Percentiles rank a stretch among this genome's conserved stretches.
Evolutionary conservation across 2,329 filamentous ascomycete genomes (phyloP).

Genomic region (Penicillium sp.): DNA sequence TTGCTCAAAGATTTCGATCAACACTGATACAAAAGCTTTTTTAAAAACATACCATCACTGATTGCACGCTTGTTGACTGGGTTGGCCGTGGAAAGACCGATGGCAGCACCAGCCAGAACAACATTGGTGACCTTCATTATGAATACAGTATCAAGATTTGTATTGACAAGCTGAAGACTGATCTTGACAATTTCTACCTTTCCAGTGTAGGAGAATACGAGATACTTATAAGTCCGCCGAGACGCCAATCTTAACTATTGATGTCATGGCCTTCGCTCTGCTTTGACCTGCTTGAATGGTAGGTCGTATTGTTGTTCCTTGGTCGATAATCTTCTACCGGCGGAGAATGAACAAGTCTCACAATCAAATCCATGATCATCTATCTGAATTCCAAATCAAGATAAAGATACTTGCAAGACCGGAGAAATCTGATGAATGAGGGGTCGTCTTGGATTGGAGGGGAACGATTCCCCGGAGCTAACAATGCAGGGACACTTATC

Average conservation of each 20-base stretch:
- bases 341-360: background rate
- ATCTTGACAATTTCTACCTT: background rate
- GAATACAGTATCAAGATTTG: background rate
- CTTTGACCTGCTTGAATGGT: background rate
- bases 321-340: background rate
- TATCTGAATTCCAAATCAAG: background rate
- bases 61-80: conserved; percentile 12
- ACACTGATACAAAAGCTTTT: background rate
- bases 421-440: background rate
- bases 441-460: background rate
- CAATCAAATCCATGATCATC: background rate
- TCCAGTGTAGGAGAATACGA: background rate
- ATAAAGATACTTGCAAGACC: background rate
- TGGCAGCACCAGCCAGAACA: conserved; percentile 7
- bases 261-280: background rate
- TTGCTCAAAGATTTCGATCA: background rate
- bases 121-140: conserved; percentile 14
- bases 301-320: background rate
- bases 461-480: background rate
- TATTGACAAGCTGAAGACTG: background rate
- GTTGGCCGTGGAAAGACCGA: conserved; percentile 8
- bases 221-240: background rate
- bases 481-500: background rate
- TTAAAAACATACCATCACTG: conserved; percentile 6
- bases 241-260: background rate